Evolutionary conservation across 179 eudicot species (phyloP).

Genomic region (Spinacia oleracea): DNA sequence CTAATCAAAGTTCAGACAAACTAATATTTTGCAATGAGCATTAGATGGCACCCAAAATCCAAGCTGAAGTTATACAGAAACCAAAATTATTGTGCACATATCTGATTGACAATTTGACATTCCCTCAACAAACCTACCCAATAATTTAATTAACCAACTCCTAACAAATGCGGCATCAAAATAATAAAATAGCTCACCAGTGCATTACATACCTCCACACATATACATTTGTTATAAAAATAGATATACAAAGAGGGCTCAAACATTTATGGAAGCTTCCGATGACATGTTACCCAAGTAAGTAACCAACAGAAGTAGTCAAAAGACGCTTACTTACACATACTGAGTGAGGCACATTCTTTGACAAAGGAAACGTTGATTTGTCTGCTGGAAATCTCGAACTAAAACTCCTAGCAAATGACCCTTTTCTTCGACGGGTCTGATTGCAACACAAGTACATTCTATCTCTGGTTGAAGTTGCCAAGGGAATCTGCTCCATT

Average conservation of each 20-base stretch:
- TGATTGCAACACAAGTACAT: constrained; percentile 52
- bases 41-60: neutral
- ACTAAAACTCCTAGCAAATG: constrained; percentile 36
- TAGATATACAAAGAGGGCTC: neutral
- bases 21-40: neutral
- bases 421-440: constrained; percentile 40
- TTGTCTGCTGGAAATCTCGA: constrained; percentile 51
- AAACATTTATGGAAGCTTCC: constrained; percentile 10
- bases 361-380: constrained; percentile 46
- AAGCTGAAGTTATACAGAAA: neutral
- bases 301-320: constrained; percentile 17
- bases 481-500: constrained; percentile 31
- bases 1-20: no score
- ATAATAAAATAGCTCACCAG: neutral
- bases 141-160: neutral
- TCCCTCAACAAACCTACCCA: neutral
- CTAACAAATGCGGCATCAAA: neutral
- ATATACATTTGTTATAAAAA: neutral
- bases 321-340: constrained; percentile 56
- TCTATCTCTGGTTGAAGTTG: constrained; percentile 26
- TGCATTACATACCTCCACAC: neutral
- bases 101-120: neutral
- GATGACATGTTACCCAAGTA: constrained; percentile 7
- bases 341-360: constrained; percentile 31
- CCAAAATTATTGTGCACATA: neutral